Percentiles rank a stretch among this genome's conserved stretches.
Evolutionary conservation across 2,329 filamentous ascomycete species (phyloP).

Genomic region (Cordyceps tenuipes): DNA sequence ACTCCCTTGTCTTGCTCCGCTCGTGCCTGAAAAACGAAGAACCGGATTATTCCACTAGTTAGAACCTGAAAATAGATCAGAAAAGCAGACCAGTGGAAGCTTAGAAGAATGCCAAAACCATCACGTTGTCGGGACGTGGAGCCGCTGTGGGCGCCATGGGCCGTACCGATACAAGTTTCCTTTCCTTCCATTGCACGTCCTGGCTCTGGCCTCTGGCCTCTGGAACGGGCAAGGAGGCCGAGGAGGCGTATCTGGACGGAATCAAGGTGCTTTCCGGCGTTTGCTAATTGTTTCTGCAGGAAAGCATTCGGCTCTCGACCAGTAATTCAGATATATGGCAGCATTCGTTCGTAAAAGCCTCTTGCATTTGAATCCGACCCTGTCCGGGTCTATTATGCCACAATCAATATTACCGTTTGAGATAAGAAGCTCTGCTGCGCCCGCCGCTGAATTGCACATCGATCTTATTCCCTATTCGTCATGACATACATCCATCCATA

Average conservation of each 20-base stretch:
- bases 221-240: too few species aligned
- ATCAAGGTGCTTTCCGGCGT: background rate
- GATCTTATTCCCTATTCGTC: background rate
- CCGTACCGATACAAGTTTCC: slow-evolving; percentile 6
- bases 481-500: background rate
- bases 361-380: too few species aligned
- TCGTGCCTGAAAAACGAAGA: too few species aligned
- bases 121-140: slow-evolving; percentile 7
- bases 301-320: background rate
- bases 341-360: too few species aligned
- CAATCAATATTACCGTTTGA: background rate
- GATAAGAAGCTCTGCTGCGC: background rate
- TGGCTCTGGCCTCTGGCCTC: too few species aligned
- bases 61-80: background rate
- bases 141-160: slow-evolving; percentile 7
- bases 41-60: too few species aligned
- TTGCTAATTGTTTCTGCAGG: too few species aligned
- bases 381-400: background rate
- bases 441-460: background rate
- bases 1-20: too few species aligned
- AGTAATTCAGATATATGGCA: background rate
- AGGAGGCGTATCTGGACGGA: background rate
- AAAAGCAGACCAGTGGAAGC: background rate
- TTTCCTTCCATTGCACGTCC: background rate
- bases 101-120: background rate